Evolutionary conservation across 2,329 filamentous ascomycete genomes (phyloP).

Genomic region (Cercospora sojina): DNA sequence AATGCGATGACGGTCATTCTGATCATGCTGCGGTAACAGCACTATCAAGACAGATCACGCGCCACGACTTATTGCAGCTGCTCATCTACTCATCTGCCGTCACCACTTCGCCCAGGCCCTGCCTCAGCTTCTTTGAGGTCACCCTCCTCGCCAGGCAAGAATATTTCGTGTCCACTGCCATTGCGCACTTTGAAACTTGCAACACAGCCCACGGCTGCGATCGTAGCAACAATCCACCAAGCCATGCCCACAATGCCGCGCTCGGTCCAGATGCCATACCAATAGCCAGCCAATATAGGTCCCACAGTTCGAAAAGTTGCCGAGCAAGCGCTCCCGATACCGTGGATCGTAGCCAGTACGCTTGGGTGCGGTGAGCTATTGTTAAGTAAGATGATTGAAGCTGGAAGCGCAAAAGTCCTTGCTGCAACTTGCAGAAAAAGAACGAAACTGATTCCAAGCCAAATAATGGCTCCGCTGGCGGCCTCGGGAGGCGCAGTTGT

Average conservation of each 20-base stretch:
- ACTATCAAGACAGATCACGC: background rate
- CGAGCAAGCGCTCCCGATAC: slow-evolving; percentile 57
- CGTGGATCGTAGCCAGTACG: slow-evolving; percentile 59
- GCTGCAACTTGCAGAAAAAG: slow-evolving; percentile 69
- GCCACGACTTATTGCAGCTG: background rate
- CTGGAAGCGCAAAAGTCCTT: slow-evolving; percentile 65
- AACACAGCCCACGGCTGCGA: slow-evolving; percentile 58
- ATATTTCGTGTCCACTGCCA: slow-evolving; percentile 62
- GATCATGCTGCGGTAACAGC: background rate
- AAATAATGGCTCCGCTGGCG: slow-evolving; percentile 57
- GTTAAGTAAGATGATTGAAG: slow-evolving; percentile 57
- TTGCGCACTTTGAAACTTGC: slow-evolving; percentile 64
- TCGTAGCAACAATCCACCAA: slow-evolving; percentile 58
- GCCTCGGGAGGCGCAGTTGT: slow-evolving; percentile 49
- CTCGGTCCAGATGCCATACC: slow-evolving; percentile 54
- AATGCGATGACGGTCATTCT: background rate
- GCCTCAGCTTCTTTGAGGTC: slow-evolving; percentile 32
- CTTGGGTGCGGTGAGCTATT: slow-evolving; percentile 57
- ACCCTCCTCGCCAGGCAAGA: slow-evolving; percentile 50
- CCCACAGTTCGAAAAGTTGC: slow-evolving; percentile 57
- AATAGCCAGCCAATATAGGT: slow-evolving; percentile 55
- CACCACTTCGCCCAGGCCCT: slow-evolving; percentile 33
- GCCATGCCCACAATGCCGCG: slow-evolving; percentile 56
- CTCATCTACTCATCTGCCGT: slow-evolving; percentile 31
- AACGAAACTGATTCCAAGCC: slow-evolving; percentile 64